These are phyloP conservation scores for Mortierella sp. DNA, from an alignment of 371 early-diverging fungal species.

Conservation along the genomic window DNA sequence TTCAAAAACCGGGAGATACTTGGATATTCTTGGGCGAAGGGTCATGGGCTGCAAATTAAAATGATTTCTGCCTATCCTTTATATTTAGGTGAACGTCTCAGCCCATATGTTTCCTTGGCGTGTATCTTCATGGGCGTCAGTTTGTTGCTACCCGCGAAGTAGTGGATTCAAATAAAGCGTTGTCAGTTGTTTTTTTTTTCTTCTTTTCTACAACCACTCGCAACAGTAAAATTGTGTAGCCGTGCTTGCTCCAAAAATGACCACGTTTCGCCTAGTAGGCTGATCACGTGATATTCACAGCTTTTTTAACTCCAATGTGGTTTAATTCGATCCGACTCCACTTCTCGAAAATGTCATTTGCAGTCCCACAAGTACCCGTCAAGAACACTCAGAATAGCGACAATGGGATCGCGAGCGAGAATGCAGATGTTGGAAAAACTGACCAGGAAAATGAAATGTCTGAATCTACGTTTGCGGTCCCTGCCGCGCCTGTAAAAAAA, in stretches of 20 bases:
- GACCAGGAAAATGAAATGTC: slow-evolving; percentile 1
- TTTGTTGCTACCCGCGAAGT: slow-evolving; percentile 45
- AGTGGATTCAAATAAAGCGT: slow-evolving; percentile 3
- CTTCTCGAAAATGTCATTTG: slow-evolving; percentile 36
- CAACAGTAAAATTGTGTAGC: background rate
- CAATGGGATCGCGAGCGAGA: background rate
- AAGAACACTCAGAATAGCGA: slow-evolving; percentile 11
- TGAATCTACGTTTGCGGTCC: slow-evolving; percentile 28
- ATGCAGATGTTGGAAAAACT: background rate
- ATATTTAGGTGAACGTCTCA: slow-evolving; percentile 81
- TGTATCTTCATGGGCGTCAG: slow-evolving; percentile 85
- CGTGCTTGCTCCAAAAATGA: background rate
- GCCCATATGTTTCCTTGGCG: slow-evolving; percentile 88
- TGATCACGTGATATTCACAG: no score
- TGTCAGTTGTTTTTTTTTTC: background rate
- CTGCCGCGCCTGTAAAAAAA: slow-evolving; percentile 19
- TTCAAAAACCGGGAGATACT: background rate
- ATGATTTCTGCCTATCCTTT: background rate
- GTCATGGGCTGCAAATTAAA: background rate
- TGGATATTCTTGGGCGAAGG: background rate
- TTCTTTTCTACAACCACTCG: background rate
- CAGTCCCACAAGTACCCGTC: slow-evolving; percentile 28
- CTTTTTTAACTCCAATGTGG: no score
- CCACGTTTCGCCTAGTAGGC: background rate
- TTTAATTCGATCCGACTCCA: background rate